A percentile compares a stretch with the other conserved stretches of the same genome.
These are phyloP conservation scores for Astrothelium subdiscretum DNA, from an alignment of 495 filamentous ascomycete species.

Conservation along the genomic window DNA sequence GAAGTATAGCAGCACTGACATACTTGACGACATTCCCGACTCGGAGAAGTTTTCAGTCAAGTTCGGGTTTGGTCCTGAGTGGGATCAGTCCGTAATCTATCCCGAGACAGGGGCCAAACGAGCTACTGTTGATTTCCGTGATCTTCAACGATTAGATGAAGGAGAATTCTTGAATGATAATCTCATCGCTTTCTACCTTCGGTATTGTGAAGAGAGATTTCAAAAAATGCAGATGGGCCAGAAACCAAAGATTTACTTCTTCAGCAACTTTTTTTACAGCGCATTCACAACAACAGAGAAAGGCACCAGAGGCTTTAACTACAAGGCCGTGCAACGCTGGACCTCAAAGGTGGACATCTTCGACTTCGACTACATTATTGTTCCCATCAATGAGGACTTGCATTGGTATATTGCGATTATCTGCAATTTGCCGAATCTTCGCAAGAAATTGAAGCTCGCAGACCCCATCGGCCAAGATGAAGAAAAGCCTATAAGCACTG, in stretches of 20 bases:
- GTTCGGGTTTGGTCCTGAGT: not conserved
- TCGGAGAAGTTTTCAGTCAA: not conserved
- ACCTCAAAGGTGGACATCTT: constrained; percentile 79
- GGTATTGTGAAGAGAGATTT: constrained; percentile 20
- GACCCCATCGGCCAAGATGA: constrained; percentile 12
- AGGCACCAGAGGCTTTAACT: constrained; percentile 55
- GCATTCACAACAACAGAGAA: constrained; percentile 49
- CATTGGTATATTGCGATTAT: constrained; percentile 98
- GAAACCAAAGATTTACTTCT: constrained; percentile 59
- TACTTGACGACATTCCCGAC: not conserved
- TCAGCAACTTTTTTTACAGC: constrained; percentile 86
- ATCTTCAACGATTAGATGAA: constrained; percentile 70
- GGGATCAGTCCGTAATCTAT: constrained; percentile 53
- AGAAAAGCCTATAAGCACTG: not conserved
- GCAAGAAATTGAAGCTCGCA: not conserved
- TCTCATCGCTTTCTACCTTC: constrained; percentile 75
- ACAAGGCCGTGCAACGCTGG: constrained; percentile 76
- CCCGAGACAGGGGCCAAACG: constrained; percentile 56
- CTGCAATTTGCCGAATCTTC: constrained; percentile 60
- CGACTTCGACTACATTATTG: constrained; percentile 74
- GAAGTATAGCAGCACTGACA: not conserved
- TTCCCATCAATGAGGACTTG: constrained; percentile 72
- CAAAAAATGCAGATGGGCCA: constrained; percentile 13
- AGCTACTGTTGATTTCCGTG: constrained; percentile 63
- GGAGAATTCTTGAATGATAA: constrained; percentile 89